Conservation (phyloP, 257 asterid genomes). For the Solanum infundibuliforme region DNA sequence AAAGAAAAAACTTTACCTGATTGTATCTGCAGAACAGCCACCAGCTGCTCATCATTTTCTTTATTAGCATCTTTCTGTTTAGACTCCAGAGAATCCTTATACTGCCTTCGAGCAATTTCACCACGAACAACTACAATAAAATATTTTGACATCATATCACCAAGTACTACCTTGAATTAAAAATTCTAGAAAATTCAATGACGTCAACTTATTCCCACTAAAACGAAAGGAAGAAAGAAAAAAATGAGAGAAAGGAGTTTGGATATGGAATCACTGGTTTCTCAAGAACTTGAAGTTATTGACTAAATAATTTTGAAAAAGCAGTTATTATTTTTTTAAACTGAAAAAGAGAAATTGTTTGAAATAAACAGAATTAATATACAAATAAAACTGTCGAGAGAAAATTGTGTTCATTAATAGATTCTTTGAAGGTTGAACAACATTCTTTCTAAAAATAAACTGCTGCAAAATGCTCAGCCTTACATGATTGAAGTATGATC, state of each 20-base stretch:
- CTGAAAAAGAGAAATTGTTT: neutral
- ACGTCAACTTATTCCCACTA: neutral
- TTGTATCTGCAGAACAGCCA: conserved; percentile 67
- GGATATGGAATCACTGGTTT: neutral
- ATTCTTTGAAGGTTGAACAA: neutral
- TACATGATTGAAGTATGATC: conserved; percentile 74
- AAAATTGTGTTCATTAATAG: neutral
- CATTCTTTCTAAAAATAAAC: neutral
- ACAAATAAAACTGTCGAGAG: neutral
- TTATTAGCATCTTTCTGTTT: conserved; percentile 24
- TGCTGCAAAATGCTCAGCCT: conserved; percentile 4
- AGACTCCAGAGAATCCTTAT: conserved; percentile 18
- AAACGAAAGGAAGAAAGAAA: neutral
- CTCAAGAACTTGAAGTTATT: neutral
- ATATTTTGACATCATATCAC: neutral
- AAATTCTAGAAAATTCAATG: neutral
- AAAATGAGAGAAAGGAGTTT: neutral
- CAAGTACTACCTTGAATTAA: neutral
- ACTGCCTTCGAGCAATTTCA: conserved; percentile 70
- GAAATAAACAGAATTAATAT: neutral
- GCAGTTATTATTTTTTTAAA: neutral
- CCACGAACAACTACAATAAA: conserved; percentile 67
- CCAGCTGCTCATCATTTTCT: conserved; percentile 31
- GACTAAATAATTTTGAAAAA: neutral
- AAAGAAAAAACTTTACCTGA: conserved; percentile 41